Base-by-base conservation (phyloP, 257 asterid species). In the Phtheirospermum japonicum region DNA sequence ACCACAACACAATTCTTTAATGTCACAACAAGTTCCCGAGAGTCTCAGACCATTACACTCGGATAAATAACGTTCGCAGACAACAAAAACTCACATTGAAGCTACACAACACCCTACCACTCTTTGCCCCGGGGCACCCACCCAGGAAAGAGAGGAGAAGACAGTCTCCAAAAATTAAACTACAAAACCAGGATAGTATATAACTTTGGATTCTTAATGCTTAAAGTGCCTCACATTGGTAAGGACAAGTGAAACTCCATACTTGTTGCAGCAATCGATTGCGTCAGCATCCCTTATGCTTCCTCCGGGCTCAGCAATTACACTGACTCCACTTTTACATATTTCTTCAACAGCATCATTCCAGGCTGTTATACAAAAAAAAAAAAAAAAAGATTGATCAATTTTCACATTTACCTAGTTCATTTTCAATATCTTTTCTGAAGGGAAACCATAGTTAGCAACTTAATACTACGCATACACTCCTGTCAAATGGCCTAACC, bases 261-360 rank as follows among this genome's bases (percentile, higher is more conserved):
- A 91, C 70, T 86, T 91, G 80, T 88, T 80, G 56, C 96, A 91
- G 70, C 98, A 88, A 19, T 88, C 95, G 42, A 91, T 67, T 5
- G 96, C 96, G 72, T 91, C 98, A 43, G 54, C 70, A 26, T 91
- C 98, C 77, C 94, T 83, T 43, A 84, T 88, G 76, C 94, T 85
- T 1, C 98, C 98, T 17, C 98, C 96, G 0, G 98, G 98, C 69
- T 91, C 98, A 4, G 94, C 93, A 61, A 91, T 86, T 16, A 88
- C 77, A 26, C 84, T 57, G 4, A 88, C 55, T 48, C 96, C 98
- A 48, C 90, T 86, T 72, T 84, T 74, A 61, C 98, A 91, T 20
- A 95, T 96, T 81, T 91, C 98, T 80, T 91, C 98, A 50, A 91
- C 98, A 11, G 98, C 89, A 73, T 91, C 98, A 17, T 81, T 83